A percentile compares a stretch with the other conserved stretches of the same genome.
phyloP scores from a whole-genome alignment of 106 monocot species.

The Dendrobium catenatum region DNA sequence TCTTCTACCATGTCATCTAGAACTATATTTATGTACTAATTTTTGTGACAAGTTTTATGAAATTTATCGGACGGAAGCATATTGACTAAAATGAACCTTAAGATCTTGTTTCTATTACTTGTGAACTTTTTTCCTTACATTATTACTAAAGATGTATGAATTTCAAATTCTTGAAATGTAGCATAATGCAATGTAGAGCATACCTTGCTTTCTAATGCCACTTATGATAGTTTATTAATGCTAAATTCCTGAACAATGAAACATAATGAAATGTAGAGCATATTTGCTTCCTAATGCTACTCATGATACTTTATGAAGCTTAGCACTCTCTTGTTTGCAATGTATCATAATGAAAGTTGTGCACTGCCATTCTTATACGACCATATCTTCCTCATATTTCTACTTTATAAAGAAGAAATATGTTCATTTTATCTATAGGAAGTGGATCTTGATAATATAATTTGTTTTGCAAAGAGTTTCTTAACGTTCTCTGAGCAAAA shows the following conservation, averaged over 20 bases:
- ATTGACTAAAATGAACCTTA: too few relatives aligned
- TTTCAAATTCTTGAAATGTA: neutral
- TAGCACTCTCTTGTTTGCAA: too few relatives aligned
- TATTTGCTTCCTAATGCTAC: neutral
- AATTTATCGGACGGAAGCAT: neutral
- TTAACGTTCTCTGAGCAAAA: too few relatives aligned
- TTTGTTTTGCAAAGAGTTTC: too few relatives aligned
- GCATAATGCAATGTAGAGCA: neutral
- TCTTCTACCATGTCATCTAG: neutral
- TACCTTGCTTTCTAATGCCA: neutral
- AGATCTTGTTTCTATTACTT: neutral
- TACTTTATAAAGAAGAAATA: too few relatives aligned
- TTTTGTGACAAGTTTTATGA: neutral
- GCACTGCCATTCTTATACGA: too few relatives aligned
- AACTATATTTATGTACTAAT: neutral
- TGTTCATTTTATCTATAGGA: too few relatives aligned
- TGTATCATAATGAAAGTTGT: too few relatives aligned
- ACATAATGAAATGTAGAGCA: neutral
- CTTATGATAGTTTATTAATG: too few relatives aligned
- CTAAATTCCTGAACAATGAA: neutral
- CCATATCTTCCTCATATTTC: too few relatives aligned
- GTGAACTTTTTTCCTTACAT: neutral
- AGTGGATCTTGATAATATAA: too few relatives aligned
- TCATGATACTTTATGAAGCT: too few relatives aligned
- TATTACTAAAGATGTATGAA: neutral